Evolutionary conservation across 495 filamentous ascomycete genomes (phyloP).

Genomic region (Xeromyces bisporus): DNA sequence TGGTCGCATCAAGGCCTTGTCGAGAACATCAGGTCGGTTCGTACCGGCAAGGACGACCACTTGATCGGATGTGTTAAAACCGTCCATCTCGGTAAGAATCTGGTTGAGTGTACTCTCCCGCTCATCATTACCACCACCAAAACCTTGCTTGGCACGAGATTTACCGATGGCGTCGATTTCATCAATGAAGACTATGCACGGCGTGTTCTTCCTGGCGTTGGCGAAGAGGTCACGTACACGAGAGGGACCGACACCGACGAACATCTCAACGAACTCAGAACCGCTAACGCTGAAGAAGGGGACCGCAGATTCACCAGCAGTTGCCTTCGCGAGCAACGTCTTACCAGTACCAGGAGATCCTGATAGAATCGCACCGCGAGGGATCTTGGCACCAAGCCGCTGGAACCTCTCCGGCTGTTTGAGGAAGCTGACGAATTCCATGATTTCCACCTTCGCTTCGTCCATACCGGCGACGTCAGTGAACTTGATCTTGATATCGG

Average conservation of each 20-base stretch:
- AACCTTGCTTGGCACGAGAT: slow-evolving; percentile 57
- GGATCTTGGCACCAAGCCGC: slow-evolving; percentile 90
- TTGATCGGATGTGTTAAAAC: slow-evolving; percentile 94
- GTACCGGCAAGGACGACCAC: slow-evolving; percentile 97
- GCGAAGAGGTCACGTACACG: slow-evolving; percentile 90
- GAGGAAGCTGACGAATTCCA: slow-evolving; percentile 97
- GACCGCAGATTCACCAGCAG: slow-evolving; percentile 90
- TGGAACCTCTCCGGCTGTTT: slow-evolving; percentile 80
- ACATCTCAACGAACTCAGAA: slow-evolving; percentile 99
- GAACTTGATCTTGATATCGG: slow-evolving; percentile 90
- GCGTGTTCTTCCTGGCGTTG: slow-evolving; percentile 85
- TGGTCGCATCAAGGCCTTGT: slow-evolving; percentile 89
- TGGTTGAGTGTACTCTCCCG: slow-evolving; percentile 93
- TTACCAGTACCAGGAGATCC: slow-evolving; percentile 97
- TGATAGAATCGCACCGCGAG: slow-evolving; percentile 87
- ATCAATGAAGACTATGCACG: slow-evolving; percentile 98
- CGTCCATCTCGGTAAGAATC: slow-evolving; percentile 98
- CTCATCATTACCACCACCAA: slow-evolving; percentile 87
- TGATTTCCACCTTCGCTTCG: slow-evolving; percentile 94
- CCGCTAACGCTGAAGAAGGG: slow-evolving; percentile 97
- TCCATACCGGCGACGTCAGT: slow-evolving; percentile 97
- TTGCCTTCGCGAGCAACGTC: slow-evolving; percentile 91
- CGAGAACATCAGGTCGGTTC: slow-evolving; percentile 83
- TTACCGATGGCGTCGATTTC: slow-evolving; percentile 98
- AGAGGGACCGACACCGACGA: slow-evolving; percentile 92